Evolutionary conservation across 129 eudicot species (phyloP).

Genomic region (Pittosporum tobira): DNA sequence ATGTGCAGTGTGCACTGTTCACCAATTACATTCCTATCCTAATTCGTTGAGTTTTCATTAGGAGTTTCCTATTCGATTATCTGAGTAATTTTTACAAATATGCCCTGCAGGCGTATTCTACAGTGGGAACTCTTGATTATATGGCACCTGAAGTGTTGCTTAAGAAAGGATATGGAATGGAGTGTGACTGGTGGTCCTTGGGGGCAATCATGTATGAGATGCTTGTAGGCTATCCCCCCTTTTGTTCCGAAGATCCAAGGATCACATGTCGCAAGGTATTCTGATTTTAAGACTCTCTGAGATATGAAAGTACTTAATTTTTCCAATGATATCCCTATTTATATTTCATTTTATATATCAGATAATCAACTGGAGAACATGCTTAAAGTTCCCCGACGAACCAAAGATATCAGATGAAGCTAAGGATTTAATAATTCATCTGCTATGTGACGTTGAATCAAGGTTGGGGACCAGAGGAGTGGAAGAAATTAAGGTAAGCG

Average conservation of each 20-base stretch:
- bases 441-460: slow-evolving; percentile 76
- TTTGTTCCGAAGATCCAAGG: slow-evolving; percentile 93
- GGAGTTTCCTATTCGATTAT: slow-evolving; percentile 4
- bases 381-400: slow-evolving; percentile 84
- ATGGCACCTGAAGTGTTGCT: slow-evolving; percentile 90
- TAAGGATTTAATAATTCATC: slow-evolving; percentile 59
- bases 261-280: slow-evolving; percentile 77
- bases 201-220: slow-evolving; percentile 91
- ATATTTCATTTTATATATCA: slow-evolving; percentile 14
- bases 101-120: slow-evolving; percentile 63
- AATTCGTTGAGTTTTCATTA: neutral
- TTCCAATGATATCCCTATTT: neutral
- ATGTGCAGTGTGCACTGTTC: neutral
- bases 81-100: slow-evolving; percentile 7
- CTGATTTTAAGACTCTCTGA: neutral
- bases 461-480: slow-evolving; percentile 86
- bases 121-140: slow-evolving; percentile 92
- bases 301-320: neutral
- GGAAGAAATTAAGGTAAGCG: slow-evolving; percentile 71
- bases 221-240: slow-evolving; percentile 94
- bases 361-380: slow-evolving; percentile 84
- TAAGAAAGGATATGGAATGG: slow-evolving; percentile 86
- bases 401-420: slow-evolving; percentile 71
- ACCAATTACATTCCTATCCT: neutral
- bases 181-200: slow-evolving; percentile 95